Evolutionary conservation across 2,329 filamentous ascomycete genomes (phyloP).

Genomic region (Colletotrichum brevisporum): DNA sequence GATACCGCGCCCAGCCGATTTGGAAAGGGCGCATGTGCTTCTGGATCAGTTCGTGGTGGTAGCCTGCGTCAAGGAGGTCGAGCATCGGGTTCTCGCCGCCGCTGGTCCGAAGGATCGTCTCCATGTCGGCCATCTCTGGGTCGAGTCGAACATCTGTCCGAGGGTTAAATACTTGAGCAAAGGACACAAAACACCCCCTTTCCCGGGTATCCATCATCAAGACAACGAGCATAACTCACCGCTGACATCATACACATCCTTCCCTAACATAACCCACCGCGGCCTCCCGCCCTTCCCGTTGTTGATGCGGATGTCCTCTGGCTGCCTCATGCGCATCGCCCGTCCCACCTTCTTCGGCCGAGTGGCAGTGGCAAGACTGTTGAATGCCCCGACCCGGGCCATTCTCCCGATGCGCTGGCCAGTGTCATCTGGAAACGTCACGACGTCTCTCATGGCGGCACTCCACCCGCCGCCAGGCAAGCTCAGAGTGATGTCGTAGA

Average conservation of each 20-base stretch:
- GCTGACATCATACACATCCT: constrained; percentile 1
- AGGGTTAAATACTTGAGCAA: no score
- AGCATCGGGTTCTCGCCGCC: not conserved
- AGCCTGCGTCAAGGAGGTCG: not conserved
- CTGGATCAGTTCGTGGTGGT: not conserved
- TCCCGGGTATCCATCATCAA: not conserved
- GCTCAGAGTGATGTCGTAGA: not conserved
- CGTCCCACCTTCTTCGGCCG: not conserved
- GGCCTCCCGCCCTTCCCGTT: constrained; percentile 4
- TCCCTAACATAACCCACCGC: not conserved
- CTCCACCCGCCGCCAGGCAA: not conserved
- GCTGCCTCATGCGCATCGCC: not conserved
- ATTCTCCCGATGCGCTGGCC: no score
- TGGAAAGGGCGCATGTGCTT: not conserved
- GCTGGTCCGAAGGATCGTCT: not conserved
- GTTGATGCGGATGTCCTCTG: constrained; percentile 1
- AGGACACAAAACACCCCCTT: no score
- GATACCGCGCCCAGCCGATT: constrained; percentile 1
- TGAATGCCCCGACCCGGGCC: not conserved
- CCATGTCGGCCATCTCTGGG: not conserved
- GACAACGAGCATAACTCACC: not conserved
- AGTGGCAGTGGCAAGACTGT: no score
- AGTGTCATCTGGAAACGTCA: not conserved
- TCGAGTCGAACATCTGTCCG: not conserved
- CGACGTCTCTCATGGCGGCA: not conserved